These are phyloP conservation scores for Grosmannia serpens DNA, from an alignment of 2,329 filamentous ascomycete genomes.

Conservation along the genomic window DNA sequence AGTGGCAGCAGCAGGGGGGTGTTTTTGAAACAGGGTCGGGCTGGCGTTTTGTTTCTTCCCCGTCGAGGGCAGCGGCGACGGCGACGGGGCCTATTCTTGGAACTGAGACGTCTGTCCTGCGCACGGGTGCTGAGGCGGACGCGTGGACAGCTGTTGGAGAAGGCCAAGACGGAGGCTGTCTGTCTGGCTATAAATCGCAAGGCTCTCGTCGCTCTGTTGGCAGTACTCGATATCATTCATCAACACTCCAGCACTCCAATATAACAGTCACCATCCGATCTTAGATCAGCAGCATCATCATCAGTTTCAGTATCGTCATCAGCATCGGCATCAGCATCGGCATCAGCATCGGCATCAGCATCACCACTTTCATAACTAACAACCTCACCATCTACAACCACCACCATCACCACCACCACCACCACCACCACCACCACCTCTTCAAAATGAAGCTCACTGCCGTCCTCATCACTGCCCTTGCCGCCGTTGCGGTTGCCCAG, in stretches of 20 bases:
- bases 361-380: neutral
- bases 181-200: neutral
- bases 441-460: neutral
- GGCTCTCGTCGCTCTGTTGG: neutral
- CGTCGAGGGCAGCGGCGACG: neutral
- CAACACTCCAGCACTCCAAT: neutral
- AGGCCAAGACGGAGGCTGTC: neutral
- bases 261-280: neutral
- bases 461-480: constrained; percentile 7
- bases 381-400: neutral
- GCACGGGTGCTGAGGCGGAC: neutral
- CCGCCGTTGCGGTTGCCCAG: constrained; percentile 9
- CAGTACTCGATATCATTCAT: neutral
- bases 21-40: neutral
- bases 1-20: neutral
- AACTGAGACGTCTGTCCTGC: neutral
- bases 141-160: neutral
- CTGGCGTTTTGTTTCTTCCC: neutral
- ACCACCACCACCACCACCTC: neutral
- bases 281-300: neutral
- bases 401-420: neutral
- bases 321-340: too few species aligned
- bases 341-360: neutral
- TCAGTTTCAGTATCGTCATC: neutral
- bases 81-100: neutral